phyloP scores from a whole-genome alignment of 345 rosid genomes.

The Cardiospermum halicacabum region DNA sequence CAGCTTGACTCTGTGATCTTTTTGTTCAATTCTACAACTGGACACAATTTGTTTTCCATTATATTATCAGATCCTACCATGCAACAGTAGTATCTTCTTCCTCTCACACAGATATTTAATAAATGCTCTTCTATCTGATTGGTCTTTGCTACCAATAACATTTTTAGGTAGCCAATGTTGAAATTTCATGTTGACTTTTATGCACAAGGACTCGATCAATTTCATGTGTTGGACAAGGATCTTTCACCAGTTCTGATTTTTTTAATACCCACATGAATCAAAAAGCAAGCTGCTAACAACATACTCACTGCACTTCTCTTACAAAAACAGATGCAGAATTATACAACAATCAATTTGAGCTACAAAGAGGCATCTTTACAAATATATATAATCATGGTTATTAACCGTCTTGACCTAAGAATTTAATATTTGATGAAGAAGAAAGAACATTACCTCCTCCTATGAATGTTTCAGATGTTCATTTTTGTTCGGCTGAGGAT shows the following conservation, averaged over 20 bases:
- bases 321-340: not conserved
- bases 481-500: not conserved
- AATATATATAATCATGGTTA: not conserved
- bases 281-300: too few species aligned
- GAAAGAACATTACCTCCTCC: not conserved
- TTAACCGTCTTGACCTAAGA: not conserved
- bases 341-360: not conserved
- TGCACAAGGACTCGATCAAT: not conserved
- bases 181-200: not conserved
- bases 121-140: too few species aligned
- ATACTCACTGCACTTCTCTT: not conserved
- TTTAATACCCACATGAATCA: not conserved
- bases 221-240: conserved; percentile 1
- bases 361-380: not conserved
- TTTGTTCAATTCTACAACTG: not conserved
- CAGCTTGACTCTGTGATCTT: not conserved
- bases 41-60: not conserved
- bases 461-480: not conserved
- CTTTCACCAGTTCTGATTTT: not conserved
- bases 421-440: not conserved
- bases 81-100: not conserved
- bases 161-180: not conserved
- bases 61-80: not conserved
- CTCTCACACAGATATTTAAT: not conserved
- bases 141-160: not conserved